Percentiles rank a stretch among this genome's conserved stretches.
These are phyloP conservation scores for Ophiostoma sp. DNA, from an alignment of 2,329 filamentous ascomycete genomes.

Conservation along the genomic window DNA sequence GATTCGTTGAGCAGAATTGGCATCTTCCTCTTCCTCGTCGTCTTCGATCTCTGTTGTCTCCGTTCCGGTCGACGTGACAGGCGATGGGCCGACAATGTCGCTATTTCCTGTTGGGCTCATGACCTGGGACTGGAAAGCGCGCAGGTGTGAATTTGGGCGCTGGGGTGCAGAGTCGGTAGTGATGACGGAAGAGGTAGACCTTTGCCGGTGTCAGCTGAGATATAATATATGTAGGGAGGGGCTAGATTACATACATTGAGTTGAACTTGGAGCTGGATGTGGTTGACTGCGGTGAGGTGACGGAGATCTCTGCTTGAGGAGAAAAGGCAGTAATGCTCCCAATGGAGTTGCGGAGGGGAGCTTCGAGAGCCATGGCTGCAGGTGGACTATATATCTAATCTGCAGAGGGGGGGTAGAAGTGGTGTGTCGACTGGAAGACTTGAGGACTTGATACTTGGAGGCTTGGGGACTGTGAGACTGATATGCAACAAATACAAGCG, in stretches of 20 bases:
- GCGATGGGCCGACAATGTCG: conserved; percentile 72
- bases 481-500: not conserved
- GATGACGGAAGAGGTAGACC: conserved; percentile 36
- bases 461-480: not conserved
- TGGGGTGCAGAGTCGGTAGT: conserved; percentile 46
- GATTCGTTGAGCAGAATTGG: conserved; percentile 28
- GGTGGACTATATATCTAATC: conserved; percentile 11
- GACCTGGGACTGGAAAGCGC: conserved; percentile 49
- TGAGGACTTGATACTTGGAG: not conserved
- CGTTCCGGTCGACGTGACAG: conserved; percentile 79
- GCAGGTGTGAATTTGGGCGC: conserved; percentile 47
- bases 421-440: not conserved
- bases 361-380: conserved; percentile 53
- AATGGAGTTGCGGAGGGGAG: conserved; percentile 58
- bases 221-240: conserved; percentile 31
- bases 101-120: conserved; percentile 61
- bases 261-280: conserved; percentile 46
- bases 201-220: conserved; percentile 27
- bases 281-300: conserved; percentile 50
- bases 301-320: conserved; percentile 50
- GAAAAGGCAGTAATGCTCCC: conserved; percentile 52
- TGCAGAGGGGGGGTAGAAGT: not conserved
- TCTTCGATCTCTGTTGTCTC: conserved; percentile 81
- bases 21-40: conserved; percentile 50
- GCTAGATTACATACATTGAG: conserved; percentile 50